These are phyloP conservation scores for Globisporangium lucens DNA, from an alignment of 352 stramenopile species.

Conservation along the genomic window DNA sequence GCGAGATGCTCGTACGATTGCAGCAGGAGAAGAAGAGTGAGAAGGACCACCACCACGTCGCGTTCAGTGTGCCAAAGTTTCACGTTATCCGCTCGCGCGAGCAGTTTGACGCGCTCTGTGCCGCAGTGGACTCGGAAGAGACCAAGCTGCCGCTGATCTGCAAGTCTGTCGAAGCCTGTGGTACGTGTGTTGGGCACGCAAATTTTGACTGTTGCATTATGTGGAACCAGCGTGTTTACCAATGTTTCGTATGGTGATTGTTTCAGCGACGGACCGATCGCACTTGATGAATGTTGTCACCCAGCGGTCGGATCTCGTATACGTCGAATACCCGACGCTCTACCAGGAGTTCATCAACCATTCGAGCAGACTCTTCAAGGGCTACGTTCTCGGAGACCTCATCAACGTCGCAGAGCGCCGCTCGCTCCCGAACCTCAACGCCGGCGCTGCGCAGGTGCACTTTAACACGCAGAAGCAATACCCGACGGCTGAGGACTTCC, in stretches of 20 bases:
- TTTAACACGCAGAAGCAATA: constrained; percentile 85
- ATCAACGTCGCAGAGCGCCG: constrained; percentile 75
- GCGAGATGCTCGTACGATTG: constrained; percentile 38
- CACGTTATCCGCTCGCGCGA: constrained; percentile 35
- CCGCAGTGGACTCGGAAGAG: constrained; percentile 33
- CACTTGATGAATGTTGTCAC: constrained; percentile 85
- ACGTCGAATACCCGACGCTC: constrained; percentile 51
- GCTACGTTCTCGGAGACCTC: constrained; percentile 73
- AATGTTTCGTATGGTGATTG: not conserved
- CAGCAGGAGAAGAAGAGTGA: constrained; percentile 15
- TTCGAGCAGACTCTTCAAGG: constrained; percentile 74
- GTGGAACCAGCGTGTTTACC: not conserved
- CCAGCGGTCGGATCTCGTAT: constrained; percentile 51
- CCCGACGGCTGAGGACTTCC: constrained; percentile 62
- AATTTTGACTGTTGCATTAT: not conserved
- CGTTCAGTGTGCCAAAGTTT: constrained; percentile 56
- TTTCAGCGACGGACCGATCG: constrained; percentile 66
- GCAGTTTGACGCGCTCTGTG: constrained; percentile 37
- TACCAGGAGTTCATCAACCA: constrained; percentile 89
- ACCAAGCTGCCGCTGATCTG: constrained; percentile 68
- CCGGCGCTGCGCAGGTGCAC: constrained; percentile 49
- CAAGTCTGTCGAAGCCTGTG: constrained; percentile 83
- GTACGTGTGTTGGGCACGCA: constrained; percentile 32
- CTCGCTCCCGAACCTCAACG: constrained; percentile 69
- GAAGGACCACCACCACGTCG: not conserved